These are phyloP conservation scores for Leucosporidium yakuticum DNA, from an alignment of 768 basidiomycete genomes.

Conservation along the genomic window DNA sequence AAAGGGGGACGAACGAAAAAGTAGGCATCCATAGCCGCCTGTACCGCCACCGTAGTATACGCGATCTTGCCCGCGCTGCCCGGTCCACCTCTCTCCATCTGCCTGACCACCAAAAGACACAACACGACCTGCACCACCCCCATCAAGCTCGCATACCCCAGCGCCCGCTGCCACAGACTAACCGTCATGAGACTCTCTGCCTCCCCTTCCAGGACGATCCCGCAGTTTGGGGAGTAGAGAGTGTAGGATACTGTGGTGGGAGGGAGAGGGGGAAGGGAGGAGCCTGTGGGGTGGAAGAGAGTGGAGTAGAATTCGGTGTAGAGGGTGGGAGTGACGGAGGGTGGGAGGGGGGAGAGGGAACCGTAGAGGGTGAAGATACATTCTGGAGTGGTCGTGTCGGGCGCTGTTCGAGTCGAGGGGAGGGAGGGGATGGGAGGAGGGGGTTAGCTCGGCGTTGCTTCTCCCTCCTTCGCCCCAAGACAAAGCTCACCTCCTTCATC, in stretches of 20 bases:
- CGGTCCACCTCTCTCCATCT: conserved; percentile 29
- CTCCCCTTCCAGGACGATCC: conserved; percentile 27
- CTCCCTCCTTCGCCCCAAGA: background rate
- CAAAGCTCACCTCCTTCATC: background rate
- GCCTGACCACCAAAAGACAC: conserved; percentile 29
- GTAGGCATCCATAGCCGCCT: conserved; percentile 34
- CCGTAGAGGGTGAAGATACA: conserved; percentile 38
- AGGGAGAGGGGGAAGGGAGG: conserved; percentile 7
- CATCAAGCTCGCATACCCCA: conserved; percentile 26
- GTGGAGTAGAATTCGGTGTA: conserved; percentile 32
- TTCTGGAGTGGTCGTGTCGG: conserved; percentile 6
- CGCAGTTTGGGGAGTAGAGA: conserved; percentile 35
- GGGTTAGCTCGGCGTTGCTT: background rate
- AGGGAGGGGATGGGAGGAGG: background rate
- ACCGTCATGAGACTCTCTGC: conserved; percentile 23
- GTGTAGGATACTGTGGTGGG: conserved; percentile 14
- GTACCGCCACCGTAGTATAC: conserved; percentile 24
- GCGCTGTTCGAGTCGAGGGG: background rate
- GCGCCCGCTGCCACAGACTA: conserved; percentile 23
- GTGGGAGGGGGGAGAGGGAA: conserved; percentile 25
- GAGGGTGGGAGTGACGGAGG: background rate
- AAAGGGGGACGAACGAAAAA: conserved; percentile 26
- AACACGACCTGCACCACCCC: conserved; percentile 12
- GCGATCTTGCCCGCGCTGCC: background rate
- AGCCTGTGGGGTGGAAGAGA: conserved; percentile 31